Evolutionary conservation across 129 eudicot genomes (phyloP).

Genomic region (Logfia minima): DNA sequence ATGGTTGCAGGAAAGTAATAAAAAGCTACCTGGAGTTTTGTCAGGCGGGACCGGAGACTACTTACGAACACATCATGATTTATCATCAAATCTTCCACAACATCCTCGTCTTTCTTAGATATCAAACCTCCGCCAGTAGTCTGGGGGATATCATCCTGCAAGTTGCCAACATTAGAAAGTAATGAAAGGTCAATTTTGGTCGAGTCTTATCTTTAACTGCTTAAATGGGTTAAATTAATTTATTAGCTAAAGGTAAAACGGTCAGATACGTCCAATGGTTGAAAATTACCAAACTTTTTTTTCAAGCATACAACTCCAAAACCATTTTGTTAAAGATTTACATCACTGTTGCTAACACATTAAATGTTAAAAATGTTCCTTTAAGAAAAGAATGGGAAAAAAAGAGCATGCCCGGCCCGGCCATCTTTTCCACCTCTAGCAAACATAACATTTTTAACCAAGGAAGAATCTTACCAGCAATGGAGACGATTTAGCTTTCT

Average conservation of each 20-base stretch:
- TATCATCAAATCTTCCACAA: constrained; percentile 57
- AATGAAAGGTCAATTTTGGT: background rate
- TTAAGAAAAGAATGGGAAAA: background rate
- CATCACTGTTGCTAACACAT: background rate
- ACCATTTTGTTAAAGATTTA: background rate
- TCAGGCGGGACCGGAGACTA: constrained; percentile 74
- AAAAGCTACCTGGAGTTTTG: constrained; percentile 79
- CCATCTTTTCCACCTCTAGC: background rate
- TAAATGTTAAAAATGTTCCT: background rate
- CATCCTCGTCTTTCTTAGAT: constrained; percentile 42
- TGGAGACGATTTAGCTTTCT: constrained; percentile 45
- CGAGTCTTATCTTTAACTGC: background rate
- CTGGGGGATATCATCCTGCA: constrained; percentile 62
- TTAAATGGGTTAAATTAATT: background rate
- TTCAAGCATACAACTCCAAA: background rate
- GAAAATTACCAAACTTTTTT: background rate
- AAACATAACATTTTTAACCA: background rate
- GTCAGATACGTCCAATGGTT: background rate
- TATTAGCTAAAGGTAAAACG: background rate
- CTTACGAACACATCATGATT: constrained; percentile 70
- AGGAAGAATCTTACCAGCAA: constrained; percentile 32
- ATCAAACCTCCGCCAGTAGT: constrained; percentile 40
- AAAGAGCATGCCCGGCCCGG: background rate
- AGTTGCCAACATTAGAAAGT: constrained; percentile 21
- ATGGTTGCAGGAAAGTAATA: constrained; percentile 2